Conservation (phyloP, 2,329 filamentous ascomycete species). For the Hypoxylon sp. region DNA sequence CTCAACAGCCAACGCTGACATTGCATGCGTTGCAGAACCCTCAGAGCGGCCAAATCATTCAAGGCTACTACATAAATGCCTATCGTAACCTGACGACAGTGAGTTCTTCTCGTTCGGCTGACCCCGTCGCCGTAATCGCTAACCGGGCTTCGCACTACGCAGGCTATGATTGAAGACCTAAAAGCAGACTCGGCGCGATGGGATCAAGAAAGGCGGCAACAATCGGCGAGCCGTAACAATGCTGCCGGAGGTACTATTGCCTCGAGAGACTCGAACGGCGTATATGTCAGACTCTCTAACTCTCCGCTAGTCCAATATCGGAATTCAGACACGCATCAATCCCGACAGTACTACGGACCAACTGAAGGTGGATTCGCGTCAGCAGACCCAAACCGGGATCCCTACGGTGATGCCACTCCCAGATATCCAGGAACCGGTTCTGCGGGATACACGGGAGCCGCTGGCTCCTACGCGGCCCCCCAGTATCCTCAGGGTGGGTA, state of each 20-base stretch:
- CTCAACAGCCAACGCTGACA: constrained; percentile 45
- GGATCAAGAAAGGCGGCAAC: constrained; percentile 72
- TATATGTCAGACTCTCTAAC: constrained; percentile 71
- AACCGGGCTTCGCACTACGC: constrained; percentile 28
- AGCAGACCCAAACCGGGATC: constrained; percentile 46
- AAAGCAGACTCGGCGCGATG: constrained; percentile 74
- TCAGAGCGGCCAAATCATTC: constrained; percentile 71
- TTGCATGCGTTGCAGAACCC: constrained; percentile 61
- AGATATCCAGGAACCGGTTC: constrained; percentile 67
- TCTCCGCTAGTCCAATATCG: constrained; percentile 70
- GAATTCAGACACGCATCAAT: constrained; percentile 65
- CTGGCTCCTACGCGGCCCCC: constrained; percentile 55
- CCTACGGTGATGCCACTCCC: constrained; percentile 60
- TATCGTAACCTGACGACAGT: constrained; percentile 85
- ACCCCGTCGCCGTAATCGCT: constrained; percentile 34
- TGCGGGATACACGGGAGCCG: constrained; percentile 64
- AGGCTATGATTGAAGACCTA: constrained; percentile 75
- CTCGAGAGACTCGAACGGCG: constrained; percentile 65
- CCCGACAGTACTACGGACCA: constrained; percentile 65
- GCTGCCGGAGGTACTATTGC: constrained; percentile 71
- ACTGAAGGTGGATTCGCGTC: constrained; percentile 55
- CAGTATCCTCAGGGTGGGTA: constrained; percentile 55
- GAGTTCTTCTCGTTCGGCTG: constrained; percentile 56
- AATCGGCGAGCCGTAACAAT: constrained; percentile 65
- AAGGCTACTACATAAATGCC: constrained; percentile 83